Percentiles rank a stretch among this genome's conserved stretches.
Conservation (phyloP, 2,329 filamentous ascomycete species). For the Claviceps cyperi region DNA sequence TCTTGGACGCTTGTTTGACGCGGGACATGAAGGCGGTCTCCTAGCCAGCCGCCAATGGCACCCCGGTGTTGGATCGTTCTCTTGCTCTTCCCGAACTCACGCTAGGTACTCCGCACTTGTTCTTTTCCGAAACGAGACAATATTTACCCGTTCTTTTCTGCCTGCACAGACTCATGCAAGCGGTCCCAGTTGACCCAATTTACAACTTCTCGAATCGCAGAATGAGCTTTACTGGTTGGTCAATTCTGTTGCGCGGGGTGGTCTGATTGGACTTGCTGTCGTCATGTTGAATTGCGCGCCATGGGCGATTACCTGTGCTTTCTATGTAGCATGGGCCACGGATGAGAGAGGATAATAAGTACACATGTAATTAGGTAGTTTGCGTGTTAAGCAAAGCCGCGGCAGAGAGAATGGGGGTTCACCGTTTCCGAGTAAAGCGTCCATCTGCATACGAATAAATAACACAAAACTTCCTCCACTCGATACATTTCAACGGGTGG, state of each 20-base stretch:
- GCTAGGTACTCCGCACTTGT: not conserved
- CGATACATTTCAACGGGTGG: no score
- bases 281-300: slow-evolving; percentile 11
- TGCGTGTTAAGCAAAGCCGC: not conserved
- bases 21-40: no score
- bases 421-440: not conserved
- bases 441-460: not conserved
- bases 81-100: not conserved
- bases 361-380: not conserved
- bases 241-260: slow-evolving; percentile 9
- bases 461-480: no score
- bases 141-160: not conserved
- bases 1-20: no score
- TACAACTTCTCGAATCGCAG: not conserved
- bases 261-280: slow-evolving; percentile 15
- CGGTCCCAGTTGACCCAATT: not conserved
- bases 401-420: not conserved
- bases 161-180: not conserved
- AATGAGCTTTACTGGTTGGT: slow-evolving; percentile 1
- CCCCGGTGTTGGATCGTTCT: no score
- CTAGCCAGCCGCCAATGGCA: no score
- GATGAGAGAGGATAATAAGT: not conserved
- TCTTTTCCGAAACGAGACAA: not conserved
- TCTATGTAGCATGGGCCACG: slow-evolving; percentile 6
- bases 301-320: slow-evolving; percentile 17